Percentiles rank a stretch among this genome's conserved stretches.
Conservation (phyloP, 805 yeast species). For the Zygosaccharomyces gambellarensis region DNA sequence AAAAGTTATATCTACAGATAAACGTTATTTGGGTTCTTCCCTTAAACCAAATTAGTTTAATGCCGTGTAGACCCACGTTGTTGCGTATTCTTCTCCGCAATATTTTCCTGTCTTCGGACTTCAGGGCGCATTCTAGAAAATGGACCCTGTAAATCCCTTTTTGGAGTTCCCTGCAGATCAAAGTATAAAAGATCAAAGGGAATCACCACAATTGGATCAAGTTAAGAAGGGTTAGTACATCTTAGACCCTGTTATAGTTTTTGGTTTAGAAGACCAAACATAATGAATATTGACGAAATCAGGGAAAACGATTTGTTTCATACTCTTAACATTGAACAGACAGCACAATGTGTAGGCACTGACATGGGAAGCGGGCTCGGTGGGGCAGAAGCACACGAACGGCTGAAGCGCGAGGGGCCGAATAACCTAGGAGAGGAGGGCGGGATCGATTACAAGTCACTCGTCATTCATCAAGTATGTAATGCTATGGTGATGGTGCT, state of each 20-base stretch:
- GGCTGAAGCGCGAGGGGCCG: constrained; percentile 68
- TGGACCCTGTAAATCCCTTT: constrained; percentile 4
- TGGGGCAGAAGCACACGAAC: constrained; percentile 56
- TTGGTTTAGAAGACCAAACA: background rate
- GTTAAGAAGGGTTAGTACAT: no score
- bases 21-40: background rate
- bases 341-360: constrained; percentile 57
- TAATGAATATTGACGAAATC: constrained; percentile 9
- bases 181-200: background rate
- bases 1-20: background rate
- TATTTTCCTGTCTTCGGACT: background rate
- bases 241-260: no score
- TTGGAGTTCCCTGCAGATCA: background rate
- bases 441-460: constrained; percentile 62
- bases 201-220: background rate
- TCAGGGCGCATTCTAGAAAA: background rate
- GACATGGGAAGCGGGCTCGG: constrained; percentile 56
- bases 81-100: background rate
- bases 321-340: constrained; percentile 54
- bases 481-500: constrained; percentile 87
- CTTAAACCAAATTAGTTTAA: no score
- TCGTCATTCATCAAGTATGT: constrained; percentile 75
- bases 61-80: background rate
- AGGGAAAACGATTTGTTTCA: constrained; percentile 38
- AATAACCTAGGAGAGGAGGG: constrained; percentile 81